These are phyloP conservation scores for Kodamaea hsintzibuensis DNA, from an alignment of 805 yeast species.

Conservation along the genomic window DNA sequence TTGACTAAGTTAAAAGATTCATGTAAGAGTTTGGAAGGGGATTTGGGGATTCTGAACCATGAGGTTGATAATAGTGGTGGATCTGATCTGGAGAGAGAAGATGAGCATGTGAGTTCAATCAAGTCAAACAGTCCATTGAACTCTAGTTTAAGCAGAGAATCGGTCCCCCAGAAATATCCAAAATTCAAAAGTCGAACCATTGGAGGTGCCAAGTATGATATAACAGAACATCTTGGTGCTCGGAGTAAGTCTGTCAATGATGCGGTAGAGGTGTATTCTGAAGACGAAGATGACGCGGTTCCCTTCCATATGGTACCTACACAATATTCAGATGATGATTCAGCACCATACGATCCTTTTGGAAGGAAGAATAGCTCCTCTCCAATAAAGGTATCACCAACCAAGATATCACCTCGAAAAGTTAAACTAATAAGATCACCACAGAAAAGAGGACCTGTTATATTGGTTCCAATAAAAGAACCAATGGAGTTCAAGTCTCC, in stretches of 20 bases:
- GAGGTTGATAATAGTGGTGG: background rate
- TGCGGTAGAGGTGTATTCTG: background rate
- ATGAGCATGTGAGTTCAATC: background rate
- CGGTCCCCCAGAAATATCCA: too few relatives aligned
- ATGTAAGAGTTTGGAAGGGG: too few relatives aligned
- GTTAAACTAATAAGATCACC: background rate
- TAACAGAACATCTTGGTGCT: slow-evolving; percentile 10
- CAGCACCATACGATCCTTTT: background rate
- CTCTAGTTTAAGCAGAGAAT: too few relatives aligned
- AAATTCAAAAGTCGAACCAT: background rate
- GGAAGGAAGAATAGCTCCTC: background rate
- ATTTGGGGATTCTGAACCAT: too few relatives aligned
- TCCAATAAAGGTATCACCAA: slow-evolving; percentile 10
- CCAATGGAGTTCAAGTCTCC: background rate
- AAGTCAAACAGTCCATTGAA: background rate
- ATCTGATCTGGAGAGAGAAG: background rate
- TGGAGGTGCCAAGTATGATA: background rate
- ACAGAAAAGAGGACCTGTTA: background rate
- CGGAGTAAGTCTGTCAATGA: slow-evolving; percentile 13
- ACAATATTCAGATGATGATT: slow-evolving; percentile 26
- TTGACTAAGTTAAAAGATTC: too few relatives aligned
- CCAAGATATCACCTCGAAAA: slow-evolving; percentile 11
- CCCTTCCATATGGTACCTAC: slow-evolving; percentile 25
- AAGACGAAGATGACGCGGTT: slow-evolving; percentile 10
- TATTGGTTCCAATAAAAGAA: background rate